Evolutionary conservation across 176 grass and related monocot genomes (phyloP).

Genomic region (Aegilops bicornis): DNA sequence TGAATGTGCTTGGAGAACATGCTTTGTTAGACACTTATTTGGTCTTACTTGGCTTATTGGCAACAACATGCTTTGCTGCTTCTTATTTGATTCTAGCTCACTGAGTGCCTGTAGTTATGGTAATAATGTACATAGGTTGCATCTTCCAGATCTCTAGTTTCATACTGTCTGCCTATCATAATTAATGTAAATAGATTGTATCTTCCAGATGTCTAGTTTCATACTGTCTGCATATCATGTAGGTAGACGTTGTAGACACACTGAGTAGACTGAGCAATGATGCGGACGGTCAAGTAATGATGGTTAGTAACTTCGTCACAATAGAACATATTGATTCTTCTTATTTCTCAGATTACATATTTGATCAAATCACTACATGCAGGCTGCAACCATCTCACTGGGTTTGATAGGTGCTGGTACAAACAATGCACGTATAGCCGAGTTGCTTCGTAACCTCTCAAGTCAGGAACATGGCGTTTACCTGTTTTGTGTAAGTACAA

Average conservation of each 20-base stretch:
- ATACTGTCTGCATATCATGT: background rate
- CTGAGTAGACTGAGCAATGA: conserved; percentile 98
- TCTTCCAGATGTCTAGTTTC: conserved; percentile 22
- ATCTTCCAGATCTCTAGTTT: no score
- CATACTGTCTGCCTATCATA: background rate
- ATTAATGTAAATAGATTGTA: background rate
- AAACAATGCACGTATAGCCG: conserved; percentile 96
- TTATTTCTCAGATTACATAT: conserved; percentile 3
- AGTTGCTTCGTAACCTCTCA: conserved; percentile 93
- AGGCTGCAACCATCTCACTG: conserved; percentile 90
- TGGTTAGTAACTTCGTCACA: conserved; percentile 47
- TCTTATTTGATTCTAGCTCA: conserved; percentile 18
- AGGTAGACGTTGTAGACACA: conserved; percentile 98
- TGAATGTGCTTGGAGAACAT: background rate
- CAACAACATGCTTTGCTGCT: background rate
- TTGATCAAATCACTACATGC: conserved; percentile 23
- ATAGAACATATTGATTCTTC: background rate
- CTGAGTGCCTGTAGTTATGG: background rate
- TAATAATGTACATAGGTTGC: background rate
- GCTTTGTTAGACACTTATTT: background rate
- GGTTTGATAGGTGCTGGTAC: conserved; percentile 97
- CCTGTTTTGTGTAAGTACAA: conserved; percentile 83
- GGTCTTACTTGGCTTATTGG: background rate
- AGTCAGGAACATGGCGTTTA: conserved; percentile 94
- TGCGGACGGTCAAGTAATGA: conserved; percentile 79